Base-by-base conservation (phyloP, 1,139 yeast species). In the Taphrina deformans region DNA sequence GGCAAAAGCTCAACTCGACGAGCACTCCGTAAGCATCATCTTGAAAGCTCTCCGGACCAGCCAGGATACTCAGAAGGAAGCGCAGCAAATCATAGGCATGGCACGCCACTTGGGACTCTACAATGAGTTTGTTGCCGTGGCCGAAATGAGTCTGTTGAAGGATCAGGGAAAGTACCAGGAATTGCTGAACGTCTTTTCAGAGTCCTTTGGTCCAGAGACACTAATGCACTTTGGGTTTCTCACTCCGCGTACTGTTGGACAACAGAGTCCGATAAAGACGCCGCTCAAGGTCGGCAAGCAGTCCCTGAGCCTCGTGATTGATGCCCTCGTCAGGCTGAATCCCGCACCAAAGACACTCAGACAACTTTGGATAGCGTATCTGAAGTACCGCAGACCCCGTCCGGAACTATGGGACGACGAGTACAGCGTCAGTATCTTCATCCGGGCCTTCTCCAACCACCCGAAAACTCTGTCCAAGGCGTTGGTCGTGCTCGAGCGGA, bases 71-170 rank as follows among this genome's bases (percentile, higher is more conserved):
- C 16, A 35, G 10, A 46, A 24, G 3, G 31, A 59, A 18, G 48
- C 51, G 16, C 46, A 38, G 6, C 41, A 44, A 7, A 33, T 59
- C 21, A 26, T 59, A 12, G 63, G 24, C 6, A 50, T 50, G 2
- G 63, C 63, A 14, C 51, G 50, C 23, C 38, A 27, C 16, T 53
- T 59, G 26, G 31, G 38, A n/a, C 35, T 59, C 27, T 59, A 52
- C 56, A 59, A 59, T 35, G 56, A 48, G n/a, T 50, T 16, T 33
- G 41, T 50, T n/a, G 63, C 56, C 24, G 46, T 52, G 46, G 63
- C 48, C 35, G 63, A 59, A n/a, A 38, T 59, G 63, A 51, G 46
- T 21, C 51, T 50, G 2, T 51, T 48, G 26, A 59, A 59, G 16
- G 12, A n/a, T 10, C 63, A 50, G 26, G 18, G 40, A 18, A 48